These are phyloP conservation scores for Capronia epimyces DNA, from an alignment of 2,329 filamentous ascomycete genomes.

Conservation along the genomic window DNA sequence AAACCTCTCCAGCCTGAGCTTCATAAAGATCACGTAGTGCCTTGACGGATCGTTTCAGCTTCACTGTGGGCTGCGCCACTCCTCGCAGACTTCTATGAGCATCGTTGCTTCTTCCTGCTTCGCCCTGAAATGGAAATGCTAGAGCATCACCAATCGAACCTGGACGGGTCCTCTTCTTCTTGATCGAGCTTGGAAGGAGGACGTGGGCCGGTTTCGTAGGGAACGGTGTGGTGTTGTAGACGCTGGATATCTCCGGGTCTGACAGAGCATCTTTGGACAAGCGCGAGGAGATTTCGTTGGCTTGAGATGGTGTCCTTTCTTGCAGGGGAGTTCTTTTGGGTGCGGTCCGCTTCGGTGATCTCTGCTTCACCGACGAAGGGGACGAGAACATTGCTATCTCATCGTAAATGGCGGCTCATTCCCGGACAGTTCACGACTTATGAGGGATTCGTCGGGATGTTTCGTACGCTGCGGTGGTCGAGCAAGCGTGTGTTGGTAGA, in stretches of 20 bases:
- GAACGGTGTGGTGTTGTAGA: constrained; percentile 42
- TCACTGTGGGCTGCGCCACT: constrained; percentile 19
- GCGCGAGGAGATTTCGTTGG: constrained; percentile 40
- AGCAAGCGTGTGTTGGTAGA: constrained; percentile 3
- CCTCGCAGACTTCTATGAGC: constrained; percentile 7
- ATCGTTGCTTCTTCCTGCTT: constrained; percentile 11
- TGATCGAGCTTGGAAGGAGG: constrained; percentile 37
- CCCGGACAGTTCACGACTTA: constrained; percentile 2
- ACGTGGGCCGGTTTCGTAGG: constrained; percentile 46
- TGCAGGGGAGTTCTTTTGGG: constrained; percentile 41
- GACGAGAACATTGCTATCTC: constrained; percentile 27
- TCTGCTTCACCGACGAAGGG: constrained; percentile 24
- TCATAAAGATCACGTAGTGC: constrained; percentile 30
- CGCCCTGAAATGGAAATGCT: constrained; percentile 7
- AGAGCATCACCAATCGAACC: constrained; percentile 15
- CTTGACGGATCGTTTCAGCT: constrained; percentile 29
- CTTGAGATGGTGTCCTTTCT: constrained; percentile 44
- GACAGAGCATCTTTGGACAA: constrained; percentile 32
- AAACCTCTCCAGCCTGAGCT: constrained; percentile 26
- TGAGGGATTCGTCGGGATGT: constrained; percentile 1
- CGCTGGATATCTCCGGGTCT: constrained; percentile 32
- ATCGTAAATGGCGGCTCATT: constrained; percentile 11
- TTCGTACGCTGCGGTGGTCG: background rate
- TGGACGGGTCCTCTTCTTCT: constrained; percentile 21
- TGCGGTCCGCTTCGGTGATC: constrained; percentile 36